phyloP scores from a whole-genome alignment of 2,329 filamentous ascomycete genomes.

The Polytolypa hystricis region DNA sequence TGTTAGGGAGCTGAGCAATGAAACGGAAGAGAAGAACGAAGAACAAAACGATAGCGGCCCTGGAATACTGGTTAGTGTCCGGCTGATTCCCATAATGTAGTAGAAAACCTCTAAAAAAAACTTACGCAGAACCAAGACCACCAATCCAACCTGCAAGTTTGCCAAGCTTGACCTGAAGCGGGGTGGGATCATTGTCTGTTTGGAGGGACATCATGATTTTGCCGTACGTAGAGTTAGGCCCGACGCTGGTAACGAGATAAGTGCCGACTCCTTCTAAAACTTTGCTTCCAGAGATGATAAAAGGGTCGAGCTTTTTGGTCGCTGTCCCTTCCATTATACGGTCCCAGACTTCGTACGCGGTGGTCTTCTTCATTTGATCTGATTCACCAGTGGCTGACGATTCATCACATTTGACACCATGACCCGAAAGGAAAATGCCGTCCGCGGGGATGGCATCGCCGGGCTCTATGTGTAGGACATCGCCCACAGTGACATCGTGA shows the following conservation, averaged over 20 bases:
- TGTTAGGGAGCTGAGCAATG: constrained; percentile 52
- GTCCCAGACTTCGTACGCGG: constrained; percentile 48
- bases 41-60: constrained; percentile 65
- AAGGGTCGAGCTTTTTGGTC: constrained; percentile 51
- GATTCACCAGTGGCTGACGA: constrained; percentile 65
- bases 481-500: constrained; percentile 57
- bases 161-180: constrained; percentile 65
- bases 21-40: constrained; percentile 80
- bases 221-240: constrained; percentile 62
- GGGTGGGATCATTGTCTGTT: constrained; percentile 63
- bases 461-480: constrained; percentile 57
- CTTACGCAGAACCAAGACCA: constrained; percentile 57
- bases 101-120: not conserved
- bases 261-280: constrained; percentile 69
- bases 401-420: constrained; percentile 60
- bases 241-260: constrained; percentile 62
- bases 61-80: constrained; percentile 13
- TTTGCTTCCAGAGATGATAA: constrained; percentile 70
- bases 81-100: not conserved
- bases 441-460: constrained; percentile 62
- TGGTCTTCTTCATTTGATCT: constrained; percentile 57
- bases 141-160: constrained; percentile 67
- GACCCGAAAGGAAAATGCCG: constrained; percentile 55
- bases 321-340: constrained; percentile 43
- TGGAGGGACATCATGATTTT: constrained; percentile 64